Percentiles rank a stretch among this genome's conserved stretches.
These are phyloP conservation scores for Mycena venus DNA, from an alignment of 768 basidiomycete species.

Conservation along the genomic window DNA sequence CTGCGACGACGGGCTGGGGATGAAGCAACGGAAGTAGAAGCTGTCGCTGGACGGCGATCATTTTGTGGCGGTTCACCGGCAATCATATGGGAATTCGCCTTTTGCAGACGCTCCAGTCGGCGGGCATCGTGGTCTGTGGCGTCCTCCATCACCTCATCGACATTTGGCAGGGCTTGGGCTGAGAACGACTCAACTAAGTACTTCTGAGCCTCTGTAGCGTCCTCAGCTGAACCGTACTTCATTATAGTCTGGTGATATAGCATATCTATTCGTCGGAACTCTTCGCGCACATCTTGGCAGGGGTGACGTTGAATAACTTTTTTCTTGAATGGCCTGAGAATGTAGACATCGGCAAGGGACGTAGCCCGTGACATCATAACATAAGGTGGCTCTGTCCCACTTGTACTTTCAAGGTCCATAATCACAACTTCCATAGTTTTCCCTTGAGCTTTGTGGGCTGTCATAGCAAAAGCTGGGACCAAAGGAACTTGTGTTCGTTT, in stretches of 20 bases:
- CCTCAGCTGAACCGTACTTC: neutral
- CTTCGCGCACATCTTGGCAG: neutral
- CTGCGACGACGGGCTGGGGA: neutral
- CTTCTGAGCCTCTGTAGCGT: neutral
- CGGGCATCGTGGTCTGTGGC: neutral
- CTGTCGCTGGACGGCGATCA: neutral
- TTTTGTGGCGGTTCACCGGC: neutral
- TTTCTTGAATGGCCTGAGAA: neutral
- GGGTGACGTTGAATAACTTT: neutral
- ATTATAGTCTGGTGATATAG: neutral
- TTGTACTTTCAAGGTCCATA: neutral
- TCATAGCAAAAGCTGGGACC: neutral
- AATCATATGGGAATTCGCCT: neutral
- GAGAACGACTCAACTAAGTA: neutral
- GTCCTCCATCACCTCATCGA: neutral
- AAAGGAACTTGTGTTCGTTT: neutral
- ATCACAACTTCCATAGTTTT: neutral
- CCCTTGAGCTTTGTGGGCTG: neutral
- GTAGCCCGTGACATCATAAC: neutral
- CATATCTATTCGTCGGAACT: neutral
- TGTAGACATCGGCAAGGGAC: slow-evolving; percentile 1
- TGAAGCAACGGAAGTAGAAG: neutral
- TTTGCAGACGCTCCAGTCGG: neutral
- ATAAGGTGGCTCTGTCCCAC: neutral
- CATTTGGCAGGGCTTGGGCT: neutral